These are phyloP conservation scores for Thielaviopsis ethacetica DNA, from an alignment of 2,329 filamentous ascomycete genomes.

Conservation along the genomic window DNA sequence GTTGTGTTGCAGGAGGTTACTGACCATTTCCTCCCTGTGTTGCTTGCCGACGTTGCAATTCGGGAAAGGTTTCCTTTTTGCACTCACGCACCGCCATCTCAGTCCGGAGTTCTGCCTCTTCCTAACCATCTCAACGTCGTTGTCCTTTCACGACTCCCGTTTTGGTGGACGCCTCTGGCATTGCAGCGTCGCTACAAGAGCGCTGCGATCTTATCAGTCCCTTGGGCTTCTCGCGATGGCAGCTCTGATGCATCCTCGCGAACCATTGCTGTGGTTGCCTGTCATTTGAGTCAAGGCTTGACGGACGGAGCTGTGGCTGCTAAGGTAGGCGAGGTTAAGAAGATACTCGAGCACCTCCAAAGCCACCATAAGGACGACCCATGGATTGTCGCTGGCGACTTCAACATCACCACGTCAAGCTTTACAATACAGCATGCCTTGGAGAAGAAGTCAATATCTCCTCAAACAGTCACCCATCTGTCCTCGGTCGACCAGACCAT, in stretches of 20 bases:
- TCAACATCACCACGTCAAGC: slow-evolving; percentile 45
- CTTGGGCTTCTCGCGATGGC: neutral
- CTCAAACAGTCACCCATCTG: slow-evolving; percentile 22
- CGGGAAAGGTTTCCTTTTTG: slow-evolving; percentile 34
- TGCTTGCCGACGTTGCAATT: slow-evolving; percentile 32
- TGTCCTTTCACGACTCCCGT: slow-evolving; percentile 37
- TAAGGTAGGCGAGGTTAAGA: slow-evolving; percentile 39
- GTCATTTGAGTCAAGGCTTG: slow-evolving; percentile 46
- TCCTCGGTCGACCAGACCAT: slow-evolving; percentile 30
- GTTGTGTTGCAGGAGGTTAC: slow-evolving; percentile 47
- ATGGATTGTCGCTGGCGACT: slow-evolving; percentile 45
- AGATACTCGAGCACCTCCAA: slow-evolving; percentile 29
- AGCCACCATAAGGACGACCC: slow-evolving; percentile 25
- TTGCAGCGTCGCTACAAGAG: slow-evolving; percentile 41
- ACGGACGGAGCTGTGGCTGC: slow-evolving; percentile 39
- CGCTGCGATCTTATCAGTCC: slow-evolving; percentile 32
- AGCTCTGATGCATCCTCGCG: neutral
- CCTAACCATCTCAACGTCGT: slow-evolving; percentile 45
- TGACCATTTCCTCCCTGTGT: slow-evolving; percentile 41
- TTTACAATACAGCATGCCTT: slow-evolving; percentile 37
- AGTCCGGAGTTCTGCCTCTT: slow-evolving; percentile 35
- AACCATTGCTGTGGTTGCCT: slow-evolving; percentile 31
- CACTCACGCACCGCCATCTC: slow-evolving; percentile 39
- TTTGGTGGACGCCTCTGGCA: slow-evolving; percentile 38
- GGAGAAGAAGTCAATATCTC: slow-evolving; percentile 35